A percentile compares a stretch with the other conserved stretches of the same genome.
phyloP scores from a whole-genome alignment of 225 moss, liverwort and hornwort species.

The Pseudoscleropodium purum region DNA sequence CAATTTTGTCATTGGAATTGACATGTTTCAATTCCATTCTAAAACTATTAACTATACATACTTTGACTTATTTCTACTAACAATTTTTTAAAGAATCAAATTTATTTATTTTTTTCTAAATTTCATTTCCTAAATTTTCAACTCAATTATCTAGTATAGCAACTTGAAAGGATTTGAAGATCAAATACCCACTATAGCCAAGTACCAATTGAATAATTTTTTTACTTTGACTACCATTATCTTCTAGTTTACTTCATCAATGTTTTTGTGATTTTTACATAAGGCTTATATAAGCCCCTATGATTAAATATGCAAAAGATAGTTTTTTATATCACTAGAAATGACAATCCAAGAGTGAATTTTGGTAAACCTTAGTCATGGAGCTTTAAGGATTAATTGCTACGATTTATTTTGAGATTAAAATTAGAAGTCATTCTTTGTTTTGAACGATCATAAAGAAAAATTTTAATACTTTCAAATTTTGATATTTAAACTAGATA shows the following conservation, averaged over 20 bases:
- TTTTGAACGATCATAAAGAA: rapidly evolving
- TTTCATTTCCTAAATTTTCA: background rate
- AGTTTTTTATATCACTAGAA: background rate
- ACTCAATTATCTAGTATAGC: background rate
- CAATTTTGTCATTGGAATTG: background rate
- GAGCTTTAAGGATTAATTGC: background rate
- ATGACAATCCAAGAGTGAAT: too few relatives aligned
- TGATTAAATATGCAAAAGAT: background rate
- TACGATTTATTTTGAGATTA: background rate
- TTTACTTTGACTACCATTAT: background rate
- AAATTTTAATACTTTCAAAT: background rate
- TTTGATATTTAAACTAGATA: background rate
- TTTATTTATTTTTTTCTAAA: background rate
- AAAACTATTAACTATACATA: background rate
- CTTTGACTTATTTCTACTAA: background rate
- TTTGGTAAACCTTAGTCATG: rapidly evolving
- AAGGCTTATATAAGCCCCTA: background rate
- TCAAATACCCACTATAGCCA: rapidly evolving
- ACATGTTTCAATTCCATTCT: background rate
- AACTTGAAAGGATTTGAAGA: background rate
- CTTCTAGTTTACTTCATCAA: background rate
- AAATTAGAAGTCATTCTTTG: background rate
- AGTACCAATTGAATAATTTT: background rate
- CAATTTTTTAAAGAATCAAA: background rate
- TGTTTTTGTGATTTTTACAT: background rate